Percentiles rank a stretch among this genome's conserved stretches.
These are phyloP conservation scores for Ramalina intermedia DNA, from an alignment of 495 filamentous ascomycete species.

Conservation along the genomic window DNA sequence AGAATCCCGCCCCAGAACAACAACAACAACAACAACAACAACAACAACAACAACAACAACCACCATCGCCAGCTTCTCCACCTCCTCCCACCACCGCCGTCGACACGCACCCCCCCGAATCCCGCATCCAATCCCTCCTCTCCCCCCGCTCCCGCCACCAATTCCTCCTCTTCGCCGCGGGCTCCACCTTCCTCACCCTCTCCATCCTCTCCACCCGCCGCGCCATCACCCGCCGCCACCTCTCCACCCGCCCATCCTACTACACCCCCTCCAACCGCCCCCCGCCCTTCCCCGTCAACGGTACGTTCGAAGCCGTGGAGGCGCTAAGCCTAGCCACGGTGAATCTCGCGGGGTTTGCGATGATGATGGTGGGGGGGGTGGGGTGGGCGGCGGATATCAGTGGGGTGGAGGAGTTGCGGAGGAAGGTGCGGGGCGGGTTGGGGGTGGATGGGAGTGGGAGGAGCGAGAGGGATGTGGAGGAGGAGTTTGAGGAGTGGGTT, in stretches of 20 bases:
- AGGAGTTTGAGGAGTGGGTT: slow-evolving; percentile 56
- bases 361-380: slow-evolving; percentile 52
- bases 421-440: slow-evolving; percentile 33
- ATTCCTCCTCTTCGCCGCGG: slow-evolving; percentile 46
- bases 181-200: slow-evolving; percentile 55
- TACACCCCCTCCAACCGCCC: slow-evolving; percentile 40
- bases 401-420: slow-evolving; percentile 51
- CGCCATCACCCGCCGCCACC: slow-evolving; percentile 39
- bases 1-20: background rate
- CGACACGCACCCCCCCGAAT: background rate
- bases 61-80: slow-evolving; percentile 1
- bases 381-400: slow-evolving; percentile 61
- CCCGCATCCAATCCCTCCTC: background rate
- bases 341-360: slow-evolving; percentile 54
- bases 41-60: no score
- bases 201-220: slow-evolving; percentile 59
- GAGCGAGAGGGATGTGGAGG: slow-evolving; percentile 35
- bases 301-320: slow-evolving; percentile 54
- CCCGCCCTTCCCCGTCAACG: slow-evolving; percentile 26
- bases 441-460: slow-evolving; percentile 28
- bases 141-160: slow-evolving; percentile 13
- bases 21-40: background rate
- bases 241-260: slow-evolving; percentile 43
- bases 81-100: background rate
- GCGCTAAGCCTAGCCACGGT: slow-evolving; percentile 74